Conservation (phyloP, 257 asterid genomes). For the Linaria vulgaris region DNA sequence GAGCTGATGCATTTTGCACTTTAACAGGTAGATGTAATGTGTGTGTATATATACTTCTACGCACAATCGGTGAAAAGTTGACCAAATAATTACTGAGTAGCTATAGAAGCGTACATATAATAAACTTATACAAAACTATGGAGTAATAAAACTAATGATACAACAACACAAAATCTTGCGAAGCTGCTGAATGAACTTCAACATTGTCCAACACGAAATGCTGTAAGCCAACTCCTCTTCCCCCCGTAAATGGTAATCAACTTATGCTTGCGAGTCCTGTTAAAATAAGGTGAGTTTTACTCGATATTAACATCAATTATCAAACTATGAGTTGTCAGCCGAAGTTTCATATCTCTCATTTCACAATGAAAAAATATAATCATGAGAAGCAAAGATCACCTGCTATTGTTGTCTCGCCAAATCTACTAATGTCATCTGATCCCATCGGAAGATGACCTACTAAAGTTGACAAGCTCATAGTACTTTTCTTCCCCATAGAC, state of each 20-base stretch:
- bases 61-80: too few species aligned
- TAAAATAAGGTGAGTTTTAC: neutral
- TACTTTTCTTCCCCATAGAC: slow-evolving; percentile 71
- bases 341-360: neutral
- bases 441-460: slow-evolving; percentile 30
- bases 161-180: slow-evolving; percentile 18
- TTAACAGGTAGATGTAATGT: too few species aligned
- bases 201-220: slow-evolving; percentile 9
- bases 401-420: slow-evolving; percentile 5
- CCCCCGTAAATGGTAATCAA: neutral
- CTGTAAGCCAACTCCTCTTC: neutral
- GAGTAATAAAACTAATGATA: neutral
- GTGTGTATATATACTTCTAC: too few species aligned
- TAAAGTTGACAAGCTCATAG: slow-evolving; percentile 43
- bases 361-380: neutral
- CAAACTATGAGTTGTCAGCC: neutral
- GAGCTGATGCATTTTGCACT: too few species aligned
- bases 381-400: slow-evolving; percentile 19
- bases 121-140: neutral
- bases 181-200: neutral
- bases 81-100: too few species aligned
- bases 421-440: slow-evolving; percentile 33
- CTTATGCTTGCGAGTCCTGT: neutral
- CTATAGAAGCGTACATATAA: too few species aligned
- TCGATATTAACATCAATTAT: neutral